Conservation (phyloP, 2,329 filamentous ascomycete genomes). For the Colletotrichum horii region DNA sequence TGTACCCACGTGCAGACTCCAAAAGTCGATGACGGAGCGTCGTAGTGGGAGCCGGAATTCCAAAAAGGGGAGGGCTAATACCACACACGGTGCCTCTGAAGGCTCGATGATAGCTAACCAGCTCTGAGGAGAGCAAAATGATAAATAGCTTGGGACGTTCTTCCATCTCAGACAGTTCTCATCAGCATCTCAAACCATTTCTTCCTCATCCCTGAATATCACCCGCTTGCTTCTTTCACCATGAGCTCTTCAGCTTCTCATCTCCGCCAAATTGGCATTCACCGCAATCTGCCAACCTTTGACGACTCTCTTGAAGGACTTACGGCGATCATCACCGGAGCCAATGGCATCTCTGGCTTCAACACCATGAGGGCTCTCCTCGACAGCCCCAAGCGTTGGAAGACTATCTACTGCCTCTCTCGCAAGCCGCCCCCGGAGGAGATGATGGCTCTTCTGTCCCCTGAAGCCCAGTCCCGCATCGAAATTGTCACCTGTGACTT, state of each 20-base stretch:
- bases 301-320: not conserved
- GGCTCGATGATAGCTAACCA: not conserved
- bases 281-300: not conserved
- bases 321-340: not conserved
- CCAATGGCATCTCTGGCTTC: constrained; percentile 10
- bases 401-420: not conserved
- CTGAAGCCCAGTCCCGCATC: not conserved
- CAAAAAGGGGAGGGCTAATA: not conserved
- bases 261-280: not conserved
- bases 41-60: not conserved
- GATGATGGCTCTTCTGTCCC: not conserved
- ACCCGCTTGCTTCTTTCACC: not conserved
- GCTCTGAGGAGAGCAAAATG: not conserved
- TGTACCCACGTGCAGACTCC: not conserved
- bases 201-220: accelerated
- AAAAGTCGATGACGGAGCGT: not conserved
- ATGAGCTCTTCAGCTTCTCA: not conserved
- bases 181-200: not conserved
- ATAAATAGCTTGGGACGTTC: not conserved
- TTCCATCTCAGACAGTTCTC: not conserved
- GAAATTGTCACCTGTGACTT: constrained; percentile 1
- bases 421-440: not conserved
- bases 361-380: not conserved
- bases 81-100: not conserved
- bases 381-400: not conserved